phyloP scores from a whole-genome alignment of 73 alveolate species.

The Effrenium voratum region DNA sequence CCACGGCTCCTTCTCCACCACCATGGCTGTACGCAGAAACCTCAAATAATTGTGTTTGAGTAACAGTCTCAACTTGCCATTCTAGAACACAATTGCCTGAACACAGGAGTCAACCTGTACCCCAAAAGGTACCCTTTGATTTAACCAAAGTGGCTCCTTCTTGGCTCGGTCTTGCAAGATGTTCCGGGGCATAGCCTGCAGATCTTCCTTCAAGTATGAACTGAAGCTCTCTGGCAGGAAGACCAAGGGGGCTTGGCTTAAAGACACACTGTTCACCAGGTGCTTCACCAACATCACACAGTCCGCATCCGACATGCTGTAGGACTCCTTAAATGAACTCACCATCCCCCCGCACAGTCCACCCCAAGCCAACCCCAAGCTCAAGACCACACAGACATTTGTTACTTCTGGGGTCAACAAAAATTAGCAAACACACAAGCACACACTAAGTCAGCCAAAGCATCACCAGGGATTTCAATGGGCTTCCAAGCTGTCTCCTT shows the following conservation, averaged over 20 bases:
- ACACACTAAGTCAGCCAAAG: not conserved
- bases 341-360: not conserved
- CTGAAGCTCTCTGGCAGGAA: not conserved
- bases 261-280: not conserved
- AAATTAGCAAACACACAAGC: not conserved
- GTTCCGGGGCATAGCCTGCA: not conserved
- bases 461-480: not conserved
- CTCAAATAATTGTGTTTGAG: not conserved
- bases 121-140: not conserved
- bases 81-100: no score
- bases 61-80: no score
- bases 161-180: not conserved
- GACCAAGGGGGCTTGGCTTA: not conserved
- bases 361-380: no score
- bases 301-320: not conserved
- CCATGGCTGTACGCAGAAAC: not conserved
- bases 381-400: no score
- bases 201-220: not conserved
- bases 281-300: slow-evolving; percentile 13
- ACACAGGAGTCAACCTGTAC: no score
- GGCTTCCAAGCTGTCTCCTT: slow-evolving; percentile 14
- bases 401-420: no score
- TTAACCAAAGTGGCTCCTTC: slow-evolving; percentile 20
- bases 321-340: not conserved
- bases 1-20: slow-evolving; percentile 52